A percentile compares a stretch with the other conserved stretches of the same genome.
phyloP scores from a whole-genome alignment of 2,329 filamentous ascomycete species.

The Ophiostoma montium region DNA sequence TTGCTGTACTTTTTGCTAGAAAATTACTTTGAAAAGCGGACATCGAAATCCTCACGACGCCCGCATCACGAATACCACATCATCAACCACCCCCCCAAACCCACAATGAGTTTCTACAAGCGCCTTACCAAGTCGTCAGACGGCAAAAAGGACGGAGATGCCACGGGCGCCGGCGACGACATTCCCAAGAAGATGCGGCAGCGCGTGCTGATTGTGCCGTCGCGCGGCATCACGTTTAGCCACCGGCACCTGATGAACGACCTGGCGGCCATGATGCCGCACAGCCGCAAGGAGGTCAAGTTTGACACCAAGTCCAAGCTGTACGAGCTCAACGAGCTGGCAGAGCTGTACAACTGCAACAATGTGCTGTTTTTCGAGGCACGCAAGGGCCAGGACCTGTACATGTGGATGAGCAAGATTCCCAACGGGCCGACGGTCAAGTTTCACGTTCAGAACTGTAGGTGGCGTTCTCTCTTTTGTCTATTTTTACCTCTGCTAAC shows the following conservation, averaged over 20 bases:
- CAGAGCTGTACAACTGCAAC: constrained; percentile 73
- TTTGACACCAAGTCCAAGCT: constrained; percentile 91
- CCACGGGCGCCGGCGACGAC: constrained; percentile 26
- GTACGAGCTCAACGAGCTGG: constrained; percentile 61
- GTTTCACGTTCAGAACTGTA: constrained; percentile 65
- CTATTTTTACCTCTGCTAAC: not conserved
- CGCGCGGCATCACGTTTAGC: constrained; percentile 83
- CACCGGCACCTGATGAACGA: constrained; percentile 91
- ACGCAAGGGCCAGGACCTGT: constrained; percentile 85
- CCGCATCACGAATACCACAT: not conserved
- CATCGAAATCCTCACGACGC: not conserved
- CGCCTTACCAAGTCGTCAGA: constrained; percentile 45
- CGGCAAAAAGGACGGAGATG: constrained; percentile 23
- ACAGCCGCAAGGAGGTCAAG: constrained; percentile 88
- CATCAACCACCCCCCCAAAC: not conserved
- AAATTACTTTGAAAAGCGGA: not conserved
- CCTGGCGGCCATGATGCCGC: constrained; percentile 74
- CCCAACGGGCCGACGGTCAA: constrained; percentile 56
- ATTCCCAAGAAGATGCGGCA: constrained; percentile 47
- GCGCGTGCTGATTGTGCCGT: constrained; percentile 79
- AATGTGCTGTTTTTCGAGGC: constrained; percentile 91
- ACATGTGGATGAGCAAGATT: constrained; percentile 83
- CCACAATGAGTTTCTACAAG: constrained; percentile 41
- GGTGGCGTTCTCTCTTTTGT: constrained; percentile 16
- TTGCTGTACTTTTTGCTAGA: not conserved